A percentile compares a stretch with the other conserved stretches of the same genome.
These are phyloP conservation scores for Medicago ruthenica DNA, from an alignment of 306 rosid species.

Conservation along the genomic window DNA sequence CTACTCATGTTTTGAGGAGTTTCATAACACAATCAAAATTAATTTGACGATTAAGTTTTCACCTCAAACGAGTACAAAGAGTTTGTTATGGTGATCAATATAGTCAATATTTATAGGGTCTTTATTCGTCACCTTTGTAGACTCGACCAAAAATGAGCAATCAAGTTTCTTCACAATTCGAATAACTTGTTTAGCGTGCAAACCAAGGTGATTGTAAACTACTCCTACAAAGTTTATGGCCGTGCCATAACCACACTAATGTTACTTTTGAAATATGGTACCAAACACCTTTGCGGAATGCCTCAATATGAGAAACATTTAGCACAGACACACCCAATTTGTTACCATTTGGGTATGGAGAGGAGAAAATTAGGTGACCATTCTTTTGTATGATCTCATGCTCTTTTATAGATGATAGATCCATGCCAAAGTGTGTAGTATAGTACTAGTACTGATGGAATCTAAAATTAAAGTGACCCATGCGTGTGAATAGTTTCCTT, in stretches of 20 bases:
- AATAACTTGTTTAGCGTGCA: constrained; percentile 52
- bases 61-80: not conserved
- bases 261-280: constrained; percentile 7
- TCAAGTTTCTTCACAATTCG: constrained; percentile 39
- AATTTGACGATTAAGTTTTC: too few relatives aligned
- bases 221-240: constrained; percentile 5
- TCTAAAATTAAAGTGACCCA: constrained; percentile 12
- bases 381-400: constrained; percentile 42
- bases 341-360: constrained; percentile 34
- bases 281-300: constrained; percentile 38
- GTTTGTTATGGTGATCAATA: constrained; percentile 8
- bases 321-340: constrained; percentile 29
- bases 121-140: constrained; percentile 24
- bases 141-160: constrained; percentile 45
- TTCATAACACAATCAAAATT: too few relatives aligned
- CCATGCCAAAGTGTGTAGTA: not conserved
- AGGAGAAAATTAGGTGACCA: constrained; percentile 29
- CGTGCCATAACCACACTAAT: constrained; percentile 20
- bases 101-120: constrained; percentile 13
- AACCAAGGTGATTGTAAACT: constrained; percentile 34
- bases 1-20: too few relatives aligned
- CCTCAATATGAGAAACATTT: constrained; percentile 48
- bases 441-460: constrained; percentile 37
- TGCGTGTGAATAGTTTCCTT: constrained; percentile 35
- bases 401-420: constrained; percentile 20